Percentiles rank a stretch among this genome's conserved stretches.
These are phyloP conservation scores for Botryosphaeria dothidea DNA, from an alignment of 2,329 filamentous ascomycete species.

Conservation along the genomic window DNA sequence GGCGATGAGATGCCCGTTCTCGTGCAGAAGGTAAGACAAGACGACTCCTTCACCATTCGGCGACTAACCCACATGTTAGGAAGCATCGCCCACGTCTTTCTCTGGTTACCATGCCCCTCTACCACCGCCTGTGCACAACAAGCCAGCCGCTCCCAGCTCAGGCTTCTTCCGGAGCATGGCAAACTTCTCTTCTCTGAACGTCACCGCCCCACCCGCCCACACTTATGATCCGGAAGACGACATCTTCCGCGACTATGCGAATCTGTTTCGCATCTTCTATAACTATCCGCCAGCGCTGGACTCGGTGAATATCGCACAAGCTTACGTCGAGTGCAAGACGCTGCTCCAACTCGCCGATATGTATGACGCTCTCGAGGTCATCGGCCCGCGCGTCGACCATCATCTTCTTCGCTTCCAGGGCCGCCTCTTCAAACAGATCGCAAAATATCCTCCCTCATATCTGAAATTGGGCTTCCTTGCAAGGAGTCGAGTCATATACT, in stretches of 20 bases:
- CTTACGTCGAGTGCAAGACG: constrained; percentile 92
- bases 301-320: constrained; percentile 83
- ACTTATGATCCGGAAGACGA: constrained; percentile 67
- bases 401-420: constrained; percentile 90
- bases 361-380: constrained; percentile 86
- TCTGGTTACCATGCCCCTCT: constrained; percentile 38
- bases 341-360: constrained; percentile 87
- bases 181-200: constrained; percentile 65
- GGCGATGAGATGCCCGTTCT: constrained; percentile 83
- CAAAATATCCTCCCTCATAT: constrained; percentile 92
- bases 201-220: constrained; percentile 36
- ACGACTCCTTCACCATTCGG: not conserved
- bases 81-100: constrained; percentile 2
- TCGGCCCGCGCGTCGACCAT: constrained; percentile 88
- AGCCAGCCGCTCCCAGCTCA: constrained; percentile 63
- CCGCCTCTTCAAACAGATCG: constrained; percentile 91
- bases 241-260: constrained; percentile 88
- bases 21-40: constrained; percentile 67
- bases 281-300: constrained; percentile 84
- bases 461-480: constrained; percentile 86
- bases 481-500: constrained; percentile 74
- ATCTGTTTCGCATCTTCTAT: constrained; percentile 94
- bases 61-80: constrained; percentile 29
- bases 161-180: constrained; percentile 87
- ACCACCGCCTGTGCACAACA: constrained; percentile 60